Conservation (phyloP, 805 yeast species). For the Metschnikowia reukaufii region DNA sequence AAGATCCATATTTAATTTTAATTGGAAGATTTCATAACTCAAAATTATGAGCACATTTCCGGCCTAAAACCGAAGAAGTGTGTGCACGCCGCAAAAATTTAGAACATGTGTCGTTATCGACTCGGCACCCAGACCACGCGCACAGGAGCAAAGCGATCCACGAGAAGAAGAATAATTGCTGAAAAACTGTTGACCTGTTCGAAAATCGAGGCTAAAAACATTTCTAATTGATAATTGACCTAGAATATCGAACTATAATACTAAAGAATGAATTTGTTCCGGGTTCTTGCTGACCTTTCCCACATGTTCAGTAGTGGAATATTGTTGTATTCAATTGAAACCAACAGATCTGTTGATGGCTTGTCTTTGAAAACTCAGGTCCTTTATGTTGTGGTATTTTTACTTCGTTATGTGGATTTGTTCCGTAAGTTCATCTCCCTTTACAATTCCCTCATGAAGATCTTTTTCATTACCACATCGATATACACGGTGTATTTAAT, state of each 20-base stretch:
- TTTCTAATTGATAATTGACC: neutral
- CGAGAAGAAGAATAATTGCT: neutral
- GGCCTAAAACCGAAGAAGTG: too few species aligned
- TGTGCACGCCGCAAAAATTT: neutral
- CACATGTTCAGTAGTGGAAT: constrained; percentile 80
- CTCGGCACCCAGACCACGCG: neutral
- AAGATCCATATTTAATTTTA: too few species aligned
- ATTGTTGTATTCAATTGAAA: constrained; percentile 66
- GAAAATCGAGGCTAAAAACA: neutral
- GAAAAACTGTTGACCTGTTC: neutral
- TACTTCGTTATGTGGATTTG: constrained; percentile 70
- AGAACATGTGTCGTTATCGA: neutral
- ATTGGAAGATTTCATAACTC: too few species aligned
- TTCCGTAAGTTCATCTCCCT: constrained; percentile 57
- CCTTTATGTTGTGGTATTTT: constrained; percentile 70
- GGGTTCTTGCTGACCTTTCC: constrained; percentile 67
- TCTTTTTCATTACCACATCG: constrained; percentile 76
- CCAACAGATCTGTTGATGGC: constrained; percentile 70
- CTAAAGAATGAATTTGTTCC: constrained; percentile 39
- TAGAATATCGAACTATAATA: neutral
- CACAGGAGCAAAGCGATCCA: neutral
- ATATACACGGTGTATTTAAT: constrained; percentile 72
- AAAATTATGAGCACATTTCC: too few species aligned
- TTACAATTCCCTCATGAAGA: constrained; percentile 79
- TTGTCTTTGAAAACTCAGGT: constrained; percentile 86